Evolutionary conservation across 192 early-diverging fungal species (phyloP), one percentile per base, ranked within the genome.

Genomic region (Coemansia sp.): DNA sequence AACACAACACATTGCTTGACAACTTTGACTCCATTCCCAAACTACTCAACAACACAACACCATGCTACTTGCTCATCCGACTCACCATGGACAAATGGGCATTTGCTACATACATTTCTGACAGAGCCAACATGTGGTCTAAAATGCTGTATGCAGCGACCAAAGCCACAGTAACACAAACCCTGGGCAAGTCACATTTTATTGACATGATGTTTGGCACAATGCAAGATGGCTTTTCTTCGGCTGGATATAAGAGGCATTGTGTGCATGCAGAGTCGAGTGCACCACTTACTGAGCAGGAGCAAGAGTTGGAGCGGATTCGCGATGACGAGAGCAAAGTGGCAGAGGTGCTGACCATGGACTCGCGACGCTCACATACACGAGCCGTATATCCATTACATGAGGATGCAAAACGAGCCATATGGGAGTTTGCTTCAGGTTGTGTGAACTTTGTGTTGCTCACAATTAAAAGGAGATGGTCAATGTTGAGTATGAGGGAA

Each of bases 61-160:
- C 92, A 2, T 68, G 84, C 57, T 92, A 88, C 62, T 64, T 94
- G 45, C 64, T 92, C 22, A 83, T 87, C 16, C 83, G 89, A 4
- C 65, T 86, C 14, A 89, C 89, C 63, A 43, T 58, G 26, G 73
- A 66, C 32, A 69, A 61, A 29, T 95, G 93, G 93, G 77, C 92
- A 39, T 83, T 95, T 45, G 70, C 90, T 49, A 74, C 85, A 29
- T 94, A 88, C 73, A 88, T 94, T 6, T 92, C 94, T 2, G 94
- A 96, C 65, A 41, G 83, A 24, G 88, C 92, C 23, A 84, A 83
- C 38, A 88, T 96, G 26, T 83, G 95, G 22, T 89, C 93, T 56
- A 97, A 97, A 74, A 98, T 96, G 94, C 82, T 98, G 37, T 95
- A 96, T 65, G 94, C 96, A 11, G 87, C 94, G 6, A 88, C 91